phyloP scores from a whole-genome alignment of 345 rosid species.

The Eutrema japonicum region DNA sequence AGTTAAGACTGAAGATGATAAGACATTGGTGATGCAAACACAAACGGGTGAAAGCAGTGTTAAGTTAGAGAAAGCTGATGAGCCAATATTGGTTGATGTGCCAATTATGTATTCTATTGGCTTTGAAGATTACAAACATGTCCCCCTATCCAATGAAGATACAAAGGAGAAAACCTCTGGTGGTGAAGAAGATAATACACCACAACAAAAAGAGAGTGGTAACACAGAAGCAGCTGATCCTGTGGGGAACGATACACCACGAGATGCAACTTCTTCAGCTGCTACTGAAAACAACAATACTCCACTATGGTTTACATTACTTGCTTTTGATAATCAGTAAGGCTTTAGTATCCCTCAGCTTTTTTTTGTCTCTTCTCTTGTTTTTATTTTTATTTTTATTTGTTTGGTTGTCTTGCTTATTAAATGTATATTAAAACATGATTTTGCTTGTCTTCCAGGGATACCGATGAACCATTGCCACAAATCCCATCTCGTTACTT shows the following conservation, averaged over 20 bases:
- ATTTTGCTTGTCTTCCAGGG: neutral
- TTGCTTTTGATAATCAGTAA: neutral
- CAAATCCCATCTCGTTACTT: neutral
- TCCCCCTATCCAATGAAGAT: neutral
- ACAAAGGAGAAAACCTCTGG: neutral
- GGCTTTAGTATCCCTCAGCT: neutral
- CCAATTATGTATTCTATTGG: neutral
- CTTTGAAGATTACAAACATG: neutral
- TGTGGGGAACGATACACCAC: neutral
- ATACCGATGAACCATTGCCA: neutral
- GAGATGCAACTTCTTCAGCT: neutral
- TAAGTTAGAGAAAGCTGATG: neutral
- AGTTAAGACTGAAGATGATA: neutral
- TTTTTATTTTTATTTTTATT: neutral
- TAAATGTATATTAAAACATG: neutral
- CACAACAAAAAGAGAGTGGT: too few relatives aligned
- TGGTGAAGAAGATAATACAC: neutral
- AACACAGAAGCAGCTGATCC: neutral
- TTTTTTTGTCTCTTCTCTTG: neutral
- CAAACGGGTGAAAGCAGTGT: neutral
- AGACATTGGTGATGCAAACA: neutral
- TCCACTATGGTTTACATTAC: constrained; percentile 16
- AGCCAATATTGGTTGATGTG: neutral
- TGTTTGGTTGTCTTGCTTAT: neutral
- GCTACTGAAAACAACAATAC: neutral